phyloP scores from a whole-genome alignment of 495 filamentous ascomycete species.

The Aspergillus bridgeri region DNA sequence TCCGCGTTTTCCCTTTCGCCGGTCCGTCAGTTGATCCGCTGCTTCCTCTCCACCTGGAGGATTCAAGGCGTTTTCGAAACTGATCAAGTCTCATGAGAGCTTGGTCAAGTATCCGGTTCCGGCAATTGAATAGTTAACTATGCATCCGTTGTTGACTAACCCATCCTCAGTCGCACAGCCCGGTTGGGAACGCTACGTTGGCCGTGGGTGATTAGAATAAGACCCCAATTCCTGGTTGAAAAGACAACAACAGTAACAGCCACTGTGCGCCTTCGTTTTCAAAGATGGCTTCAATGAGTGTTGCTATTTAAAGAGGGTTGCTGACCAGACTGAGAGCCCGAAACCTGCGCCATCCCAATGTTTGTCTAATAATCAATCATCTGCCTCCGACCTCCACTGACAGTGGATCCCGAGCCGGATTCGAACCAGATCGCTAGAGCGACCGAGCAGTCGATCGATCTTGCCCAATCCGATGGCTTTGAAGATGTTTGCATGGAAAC shows the following conservation, averaged over 20 bases:
- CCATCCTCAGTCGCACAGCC: not conserved
- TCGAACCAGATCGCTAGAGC: not conserved
- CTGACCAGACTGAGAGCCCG: not conserved
- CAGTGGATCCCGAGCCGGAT: not conserved
- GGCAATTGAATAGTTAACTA: too few species aligned
- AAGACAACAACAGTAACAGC: not conserved
- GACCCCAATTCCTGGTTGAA: not conserved
- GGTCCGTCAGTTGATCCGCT: not conserved
- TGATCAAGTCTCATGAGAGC: not conserved
- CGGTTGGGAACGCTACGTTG: not conserved
- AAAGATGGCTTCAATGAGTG: not conserved
- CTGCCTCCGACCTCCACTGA: not conserved
- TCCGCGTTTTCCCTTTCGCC: conserved; percentile 1
- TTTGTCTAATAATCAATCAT: not conserved
- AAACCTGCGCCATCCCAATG: too few species aligned
- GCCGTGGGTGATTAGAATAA: not conserved
- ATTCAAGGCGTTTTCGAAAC: too few species aligned
- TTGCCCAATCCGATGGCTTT: not conserved
- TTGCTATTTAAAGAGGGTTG: not conserved
- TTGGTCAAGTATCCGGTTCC: not conserved
- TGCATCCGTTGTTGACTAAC: not conserved
- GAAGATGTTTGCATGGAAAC: not conserved
- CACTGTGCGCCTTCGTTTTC: not conserved
- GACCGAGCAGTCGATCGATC: not conserved
- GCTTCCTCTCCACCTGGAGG: not conserved